These are phyloP conservation scores for Annulohypoxylon nitens DNA, from an alignment of 495 filamentous ascomycete genomes.

Conservation along the genomic window DNA sequence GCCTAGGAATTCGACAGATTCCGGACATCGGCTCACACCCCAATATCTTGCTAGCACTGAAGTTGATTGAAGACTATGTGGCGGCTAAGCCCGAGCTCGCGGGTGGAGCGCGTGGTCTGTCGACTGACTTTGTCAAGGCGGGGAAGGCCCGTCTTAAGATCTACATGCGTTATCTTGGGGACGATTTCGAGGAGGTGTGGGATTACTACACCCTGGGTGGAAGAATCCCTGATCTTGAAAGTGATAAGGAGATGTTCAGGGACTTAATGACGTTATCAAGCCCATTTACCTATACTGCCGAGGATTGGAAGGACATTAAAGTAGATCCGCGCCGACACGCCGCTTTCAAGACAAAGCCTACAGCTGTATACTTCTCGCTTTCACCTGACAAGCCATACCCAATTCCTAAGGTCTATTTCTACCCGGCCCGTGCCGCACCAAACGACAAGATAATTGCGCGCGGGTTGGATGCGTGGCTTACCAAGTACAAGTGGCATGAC, in stretches of 20 bases:
- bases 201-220: slow-evolving; percentile 15
- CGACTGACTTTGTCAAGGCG: slow-evolving; percentile 7
- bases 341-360: slow-evolving; percentile 1
- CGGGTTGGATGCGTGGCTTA: slow-evolving; percentile 4
- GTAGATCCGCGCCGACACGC: neutral
- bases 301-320: neutral
- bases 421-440: slow-evolving; percentile 2
- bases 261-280: slow-evolving; percentile 5
- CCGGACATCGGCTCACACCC: slow-evolving; percentile 5
- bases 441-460: slow-evolving; percentile 14
- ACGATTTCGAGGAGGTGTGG: slow-evolving; percentile 12
- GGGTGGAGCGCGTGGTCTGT: slow-evolving; percentile 1
- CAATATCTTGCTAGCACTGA: slow-evolving; percentile 6
- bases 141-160: slow-evolving; percentile 13
- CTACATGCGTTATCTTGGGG: slow-evolving; percentile 16
- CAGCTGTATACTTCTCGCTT: slow-evolving; percentile 15
- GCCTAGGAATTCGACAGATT: slow-evolving; percentile 7
- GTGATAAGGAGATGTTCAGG: slow-evolving; percentile 17
- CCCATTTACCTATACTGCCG: neutral
- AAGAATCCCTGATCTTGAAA: slow-evolving; percentile 8
- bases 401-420: slow-evolving; percentile 17
- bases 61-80: slow-evolving; percentile 16
- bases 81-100: slow-evolving; percentile 5
- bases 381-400: slow-evolving; percentile 14
- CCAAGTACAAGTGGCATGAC: slow-evolving; percentile 16